These are phyloP conservation scores for Bipolaris cookei DNA, from an alignment of 2,329 filamentous ascomycete species.

Conservation along the genomic window DNA sequence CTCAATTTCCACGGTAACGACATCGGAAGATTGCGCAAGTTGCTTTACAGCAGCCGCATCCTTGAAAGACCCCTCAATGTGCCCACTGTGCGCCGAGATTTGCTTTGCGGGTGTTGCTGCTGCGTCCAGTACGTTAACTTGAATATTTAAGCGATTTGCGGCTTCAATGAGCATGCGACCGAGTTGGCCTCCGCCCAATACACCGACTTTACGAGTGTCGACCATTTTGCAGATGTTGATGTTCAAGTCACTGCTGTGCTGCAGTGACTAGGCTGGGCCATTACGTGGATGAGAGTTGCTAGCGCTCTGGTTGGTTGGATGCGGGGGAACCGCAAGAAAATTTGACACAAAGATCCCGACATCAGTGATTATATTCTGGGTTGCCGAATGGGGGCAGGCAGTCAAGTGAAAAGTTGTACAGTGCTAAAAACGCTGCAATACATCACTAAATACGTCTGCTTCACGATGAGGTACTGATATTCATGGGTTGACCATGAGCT, in stretches of 20 bases:
- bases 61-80: constrained; percentile 88
- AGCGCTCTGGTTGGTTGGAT: constrained; percentile 27
- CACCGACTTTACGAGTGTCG: constrained; percentile 45
- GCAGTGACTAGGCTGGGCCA: constrained; percentile 26
- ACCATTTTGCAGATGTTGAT: constrained; percentile 29
- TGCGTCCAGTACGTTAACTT: constrained; percentile 79
- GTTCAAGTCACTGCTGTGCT: constrained; percentile 15
- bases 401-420: neutral
- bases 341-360: constrained; percentile 23
- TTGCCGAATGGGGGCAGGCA: constrained; percentile 9
- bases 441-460: neutral
- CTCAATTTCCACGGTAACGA: constrained; percentile 93
- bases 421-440: neutral
- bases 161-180: constrained; percentile 93
- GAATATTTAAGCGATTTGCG: constrained; percentile 78
- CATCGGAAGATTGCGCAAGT: constrained; percentile 77
- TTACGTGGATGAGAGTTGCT: constrained; percentile 24
- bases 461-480: constrained; percentile 3
- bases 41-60: constrained; percentile 78
- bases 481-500: constrained; percentile 44
- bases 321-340: constrained; percentile 35
- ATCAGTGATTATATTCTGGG: neutral
- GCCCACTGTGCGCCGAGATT: constrained; percentile 74
- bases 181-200: constrained; percentile 62
- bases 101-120: constrained; percentile 82